phyloP scores from a whole-genome alignment of 208 protist species.

The Phytomonas francai region DNA sequence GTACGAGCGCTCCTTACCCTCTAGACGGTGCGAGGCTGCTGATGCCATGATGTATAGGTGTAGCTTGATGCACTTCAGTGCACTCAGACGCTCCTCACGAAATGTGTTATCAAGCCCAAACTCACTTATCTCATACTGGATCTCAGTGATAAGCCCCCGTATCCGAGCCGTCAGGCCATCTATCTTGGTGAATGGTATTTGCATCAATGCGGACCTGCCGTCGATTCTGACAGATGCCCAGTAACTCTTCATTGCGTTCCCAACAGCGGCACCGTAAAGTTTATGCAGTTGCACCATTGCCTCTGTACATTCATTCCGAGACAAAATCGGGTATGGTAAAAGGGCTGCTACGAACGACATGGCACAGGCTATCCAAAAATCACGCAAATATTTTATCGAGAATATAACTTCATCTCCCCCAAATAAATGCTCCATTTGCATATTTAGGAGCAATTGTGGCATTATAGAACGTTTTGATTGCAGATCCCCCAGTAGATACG shows the following conservation, averaged over 20 bases:
- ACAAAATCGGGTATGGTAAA: conserved; percentile 44
- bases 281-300: conserved; percentile 31
- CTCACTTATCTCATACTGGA: conserved; percentile 33
- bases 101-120: conserved; percentile 39
- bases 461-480: conserved; percentile 40
- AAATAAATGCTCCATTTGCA: conserved; percentile 44
- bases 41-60: conserved; percentile 34
- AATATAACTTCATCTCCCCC: conserved; percentile 22
- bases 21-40: conserved; percentile 20
- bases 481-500: conserved; percentile 45
- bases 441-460: conserved; percentile 45
- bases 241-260: conserved; percentile 50
- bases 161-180: conserved; percentile 14
- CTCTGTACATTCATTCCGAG: conserved; percentile 22
- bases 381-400: conserved; percentile 19
- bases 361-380: conserved; percentile 34
- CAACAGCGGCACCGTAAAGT: conserved; percentile 32
- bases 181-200: conserved; percentile 43
- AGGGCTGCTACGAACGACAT: conserved; percentile 27
- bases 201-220: conserved; percentile 26
- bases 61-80: conserved; percentile 26
- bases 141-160: conserved; percentile 18
- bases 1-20: conserved; percentile 11
- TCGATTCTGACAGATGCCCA: conserved; percentile 46
- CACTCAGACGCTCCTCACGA: conserved; percentile 25